These are phyloP conservation scores for Boletellus sp. DNA, from an alignment of 1,284 basidiomycete genomes.

Conservation along the genomic window DNA sequence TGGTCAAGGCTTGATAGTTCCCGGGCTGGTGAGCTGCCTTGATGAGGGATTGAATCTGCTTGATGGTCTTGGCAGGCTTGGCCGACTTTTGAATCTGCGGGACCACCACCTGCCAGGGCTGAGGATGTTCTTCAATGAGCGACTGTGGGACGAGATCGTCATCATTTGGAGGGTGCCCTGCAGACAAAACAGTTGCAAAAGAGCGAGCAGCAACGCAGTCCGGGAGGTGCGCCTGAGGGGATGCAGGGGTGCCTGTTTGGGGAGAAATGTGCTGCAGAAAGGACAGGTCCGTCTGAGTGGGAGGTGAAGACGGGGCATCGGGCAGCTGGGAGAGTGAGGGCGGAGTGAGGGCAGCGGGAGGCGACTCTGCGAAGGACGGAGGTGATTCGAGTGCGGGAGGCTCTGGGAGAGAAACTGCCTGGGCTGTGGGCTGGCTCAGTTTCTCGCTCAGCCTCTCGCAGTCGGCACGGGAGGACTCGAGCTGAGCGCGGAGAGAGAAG, in stretches of 20 bases:
- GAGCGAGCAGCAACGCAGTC: conserved; percentile 35
- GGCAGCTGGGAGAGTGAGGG: conserved; percentile 5
- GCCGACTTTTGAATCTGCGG: conserved; percentile 13
- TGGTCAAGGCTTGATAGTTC: conserved; percentile 36
- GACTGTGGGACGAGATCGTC: conserved; percentile 25
- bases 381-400: conserved; percentile 6
- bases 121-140: conserved; percentile 22
- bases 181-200: conserved; percentile 33
- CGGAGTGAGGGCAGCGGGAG: background rate
- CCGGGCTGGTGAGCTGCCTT: conserved; percentile 39
- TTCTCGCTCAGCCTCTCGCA: conserved; percentile 32
- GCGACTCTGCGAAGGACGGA: conserved; percentile 5
- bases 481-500: conserved; percentile 31
- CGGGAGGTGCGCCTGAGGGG: conserved; percentile 34
- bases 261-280: conserved; percentile 24
- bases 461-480: conserved; percentile 36
- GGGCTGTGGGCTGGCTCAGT: conserved; percentile 13
- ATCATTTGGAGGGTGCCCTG: conserved; percentile 28
- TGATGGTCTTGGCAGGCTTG: conserved; percentile 35
- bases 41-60: conserved; percentile 41
- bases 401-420: background rate
- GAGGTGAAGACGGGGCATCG: conserved; percentile 2
- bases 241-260: conserved; percentile 31
- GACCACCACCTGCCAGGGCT: conserved; percentile 21
- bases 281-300: conserved; percentile 19